phyloP scores from a whole-genome alignment of 2,329 filamentous ascomycete species.

The Penicillium hordei region DNA sequence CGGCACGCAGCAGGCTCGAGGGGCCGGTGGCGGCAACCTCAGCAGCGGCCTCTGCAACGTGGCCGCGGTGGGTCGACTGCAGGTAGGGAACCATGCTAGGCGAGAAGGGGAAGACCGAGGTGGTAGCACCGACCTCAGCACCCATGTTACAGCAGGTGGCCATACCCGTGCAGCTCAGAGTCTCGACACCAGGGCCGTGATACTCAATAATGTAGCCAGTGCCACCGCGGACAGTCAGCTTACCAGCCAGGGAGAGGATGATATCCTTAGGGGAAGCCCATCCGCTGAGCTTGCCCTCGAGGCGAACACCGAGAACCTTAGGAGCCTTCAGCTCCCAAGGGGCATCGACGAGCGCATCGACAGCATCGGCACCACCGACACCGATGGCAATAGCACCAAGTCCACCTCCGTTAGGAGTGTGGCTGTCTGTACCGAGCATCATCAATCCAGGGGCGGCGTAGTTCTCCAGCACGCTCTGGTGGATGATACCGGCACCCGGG shows the following conservation, averaged over 20 bases:
- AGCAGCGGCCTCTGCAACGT: constrained; percentile 67
- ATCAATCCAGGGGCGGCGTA: constrained; percentile 95
- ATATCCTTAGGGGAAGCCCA: constrained; percentile 97
- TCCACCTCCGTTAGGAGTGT: constrained; percentile 91
- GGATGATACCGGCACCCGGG: constrained; percentile 89
- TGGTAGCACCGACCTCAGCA: constrained; percentile 87
- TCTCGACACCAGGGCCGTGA: constrained; percentile 83
- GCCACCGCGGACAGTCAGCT: constrained; percentile 87
- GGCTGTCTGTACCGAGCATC: constrained; percentile 98
- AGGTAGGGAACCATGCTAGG: constrained; percentile 82
- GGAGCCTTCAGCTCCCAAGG: constrained; percentile 98
- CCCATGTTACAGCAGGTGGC: constrained; percentile 90
- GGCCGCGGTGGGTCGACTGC: constrained; percentile 72
- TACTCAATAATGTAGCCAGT: constrained; percentile 96
- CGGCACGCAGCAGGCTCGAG: constrained; percentile 61
- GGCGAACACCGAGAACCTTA: constrained; percentile 56
- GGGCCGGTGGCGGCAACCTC: constrained; percentile 52
- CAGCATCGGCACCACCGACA: constrained; percentile 94
- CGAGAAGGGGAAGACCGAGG: constrained; percentile 91
- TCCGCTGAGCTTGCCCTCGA: constrained; percentile 70
- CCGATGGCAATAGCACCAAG: constrained; percentile 97
- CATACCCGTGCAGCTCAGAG: constrained; percentile 89
- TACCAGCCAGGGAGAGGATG: constrained; percentile 84
- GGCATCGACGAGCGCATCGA: constrained; percentile 92
- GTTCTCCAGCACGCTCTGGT: constrained; percentile 97